Evolutionary conservation across 1,284 basidiomycete genomes (phyloP).

Genomic region (Leccinum angustisporum): DNA sequence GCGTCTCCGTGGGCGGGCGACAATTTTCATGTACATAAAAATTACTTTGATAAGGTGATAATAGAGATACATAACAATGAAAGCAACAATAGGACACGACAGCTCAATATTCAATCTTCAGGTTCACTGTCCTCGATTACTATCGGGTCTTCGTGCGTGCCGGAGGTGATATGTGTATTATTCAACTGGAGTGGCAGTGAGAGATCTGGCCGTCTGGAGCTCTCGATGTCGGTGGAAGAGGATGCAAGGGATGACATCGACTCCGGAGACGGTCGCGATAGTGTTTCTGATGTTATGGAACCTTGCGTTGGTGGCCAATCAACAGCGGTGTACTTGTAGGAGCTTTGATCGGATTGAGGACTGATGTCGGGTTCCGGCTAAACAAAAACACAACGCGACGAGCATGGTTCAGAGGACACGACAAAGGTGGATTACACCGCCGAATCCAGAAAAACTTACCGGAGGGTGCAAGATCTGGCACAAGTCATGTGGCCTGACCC

Average conservation of each 20-base stretch:
- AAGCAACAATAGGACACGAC: not conserved
- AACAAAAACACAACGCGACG: conserved; percentile 7
- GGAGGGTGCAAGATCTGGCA: not conserved
- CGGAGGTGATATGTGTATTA: conserved; percentile 3
- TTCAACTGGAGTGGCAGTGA: conserved; percentile 4
- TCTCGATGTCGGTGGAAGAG: conserved; percentile 1
- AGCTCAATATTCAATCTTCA: conserved; percentile 9
- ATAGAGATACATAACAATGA: not conserved
- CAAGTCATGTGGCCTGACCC: not conserved
- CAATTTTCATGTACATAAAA: not conserved
- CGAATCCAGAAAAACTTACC: conserved; percentile 15
- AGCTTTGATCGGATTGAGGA: conserved; percentile 2
- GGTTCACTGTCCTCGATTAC: conserved; percentile 25
- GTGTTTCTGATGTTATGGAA: not conserved
- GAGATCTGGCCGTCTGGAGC: conserved; percentile 5
- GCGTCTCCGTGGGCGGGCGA: not conserved
- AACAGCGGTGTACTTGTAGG: not conserved
- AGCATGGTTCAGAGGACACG: conserved; percentile 1
- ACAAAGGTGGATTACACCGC: not conserved
- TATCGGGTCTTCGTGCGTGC: conserved; percentile 25
- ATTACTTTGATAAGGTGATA: not conserved
- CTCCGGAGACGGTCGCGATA: not conserved
- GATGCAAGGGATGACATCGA: not conserved
- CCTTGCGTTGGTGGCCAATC: conserved; percentile 5
- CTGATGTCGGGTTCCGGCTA: conserved; percentile 10